phyloP scores from a whole-genome alignment of 2,329 filamentous ascomycete species.

The Aspergillus nomiae region DNA sequence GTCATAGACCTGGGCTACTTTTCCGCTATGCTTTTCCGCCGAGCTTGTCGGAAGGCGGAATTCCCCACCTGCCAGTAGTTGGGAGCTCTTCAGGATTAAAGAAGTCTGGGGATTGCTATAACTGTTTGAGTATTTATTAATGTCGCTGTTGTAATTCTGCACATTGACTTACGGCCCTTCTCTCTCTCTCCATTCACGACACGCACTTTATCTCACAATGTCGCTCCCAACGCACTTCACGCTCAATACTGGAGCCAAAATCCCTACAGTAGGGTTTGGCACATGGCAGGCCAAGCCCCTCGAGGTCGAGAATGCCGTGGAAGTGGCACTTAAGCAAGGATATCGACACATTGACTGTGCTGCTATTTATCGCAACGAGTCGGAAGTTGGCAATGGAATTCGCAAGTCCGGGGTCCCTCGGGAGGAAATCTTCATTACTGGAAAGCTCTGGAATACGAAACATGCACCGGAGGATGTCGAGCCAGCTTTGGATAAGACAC shows the following conservation, averaged over 20 bases:
- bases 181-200: not conserved
- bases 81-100: not conserved
- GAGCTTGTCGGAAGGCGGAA: not conserved
- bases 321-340: constrained; percentile 66
- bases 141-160: too few relatives aligned
- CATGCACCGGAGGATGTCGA: constrained; percentile 63
- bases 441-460: constrained; percentile 81
- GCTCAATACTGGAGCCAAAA: constrained; percentile 25
- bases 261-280: constrained; percentile 69
- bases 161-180: too few relatives aligned
- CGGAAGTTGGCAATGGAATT: constrained; percentile 67
- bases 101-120: too few relatives aligned
- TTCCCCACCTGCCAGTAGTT: not conserved
- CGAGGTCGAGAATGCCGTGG: constrained; percentile 71
- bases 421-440: constrained; percentile 70
- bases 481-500: constrained; percentile 62
- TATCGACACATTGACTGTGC: constrained; percentile 56
- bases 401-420: constrained; percentile 65
- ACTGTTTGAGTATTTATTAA: too few relatives aligned
- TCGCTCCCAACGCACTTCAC: constrained; percentile 25
- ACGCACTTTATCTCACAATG: constrained; percentile 1
- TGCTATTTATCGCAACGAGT: constrained; percentile 75
- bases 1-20: not conserved
- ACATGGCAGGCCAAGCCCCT: constrained; percentile 76
- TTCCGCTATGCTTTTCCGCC: constrained; percentile 9